Evolutionary conservation across 495 filamentous ascomycete genomes (phyloP).

Genomic region (Tuber indicum): DNA sequence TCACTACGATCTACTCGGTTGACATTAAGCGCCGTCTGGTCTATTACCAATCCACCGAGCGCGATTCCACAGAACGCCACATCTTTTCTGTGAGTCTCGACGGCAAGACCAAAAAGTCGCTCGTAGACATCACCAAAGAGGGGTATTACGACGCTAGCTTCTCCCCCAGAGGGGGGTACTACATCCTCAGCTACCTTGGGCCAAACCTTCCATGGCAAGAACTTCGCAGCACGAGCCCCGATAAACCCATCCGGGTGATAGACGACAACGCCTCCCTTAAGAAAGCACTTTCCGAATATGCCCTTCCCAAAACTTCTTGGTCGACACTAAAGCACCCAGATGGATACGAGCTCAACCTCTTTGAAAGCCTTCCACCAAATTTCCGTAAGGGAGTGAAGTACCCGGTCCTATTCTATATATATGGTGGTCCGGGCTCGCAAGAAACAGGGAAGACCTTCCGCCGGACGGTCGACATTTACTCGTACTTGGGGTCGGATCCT

Average conservation of each 20-base stretch:
- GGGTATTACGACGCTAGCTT: constrained; percentile 54
- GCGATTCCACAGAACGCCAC: constrained; percentile 53
- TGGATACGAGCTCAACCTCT: constrained; percentile 48
- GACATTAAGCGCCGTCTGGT: constrained; percentile 48
- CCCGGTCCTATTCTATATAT: constrained; percentile 52
- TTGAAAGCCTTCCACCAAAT: constrained; percentile 49
- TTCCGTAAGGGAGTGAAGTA: constrained; percentile 52
- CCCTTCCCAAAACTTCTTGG: constrained; percentile 50
- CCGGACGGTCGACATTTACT: constrained; percentile 45
- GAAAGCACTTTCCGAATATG: constrained; percentile 47
- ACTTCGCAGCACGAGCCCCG: constrained; percentile 48
- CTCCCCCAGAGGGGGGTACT: constrained; percentile 50
- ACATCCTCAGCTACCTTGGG: constrained; percentile 53
- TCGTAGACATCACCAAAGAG: constrained; percentile 49
- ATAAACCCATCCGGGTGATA: constrained; percentile 48
- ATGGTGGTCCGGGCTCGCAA: constrained; percentile 53
- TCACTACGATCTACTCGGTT: constrained; percentile 48
- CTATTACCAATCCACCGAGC: constrained; percentile 54
- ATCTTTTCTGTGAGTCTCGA: constrained; percentile 51
- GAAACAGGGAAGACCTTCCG: constrained; percentile 48
- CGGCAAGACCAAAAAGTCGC: constrained; percentile 45
- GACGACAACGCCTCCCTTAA: constrained; percentile 49
- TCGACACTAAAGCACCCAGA: constrained; percentile 48
- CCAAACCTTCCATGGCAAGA: constrained; percentile 55
- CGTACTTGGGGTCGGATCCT: constrained; percentile 54